Evolutionary conservation across 192 early-diverging fungal species (phyloP).

Genomic region (Funneliformis mosseae): DNA sequence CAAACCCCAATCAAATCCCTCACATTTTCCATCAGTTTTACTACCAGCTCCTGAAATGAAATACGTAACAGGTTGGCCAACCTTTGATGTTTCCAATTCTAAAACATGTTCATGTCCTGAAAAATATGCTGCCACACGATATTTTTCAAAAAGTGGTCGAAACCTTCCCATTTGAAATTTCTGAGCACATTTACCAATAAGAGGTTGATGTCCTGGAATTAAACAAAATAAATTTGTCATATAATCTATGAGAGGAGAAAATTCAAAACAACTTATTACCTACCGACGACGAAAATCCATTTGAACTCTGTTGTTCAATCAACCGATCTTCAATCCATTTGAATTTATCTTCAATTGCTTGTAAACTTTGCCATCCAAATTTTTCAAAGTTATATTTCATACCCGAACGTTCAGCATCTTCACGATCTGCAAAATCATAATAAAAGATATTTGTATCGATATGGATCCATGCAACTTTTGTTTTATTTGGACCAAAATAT

Average conservation of each 20-base stretch:
- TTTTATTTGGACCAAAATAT: conserved; percentile 1
- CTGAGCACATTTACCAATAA: conserved; percentile 8
- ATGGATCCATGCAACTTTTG: conserved; percentile 12
- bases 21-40: background rate
- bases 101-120: conserved; percentile 20
- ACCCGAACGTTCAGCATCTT: background rate
- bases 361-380: background rate
- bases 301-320: background rate
- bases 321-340: conserved; percentile 33
- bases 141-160: background rate
- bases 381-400: background rate
- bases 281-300: conserved; percentile 33
- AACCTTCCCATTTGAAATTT: conserved; percentile 1
- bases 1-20: background rate
- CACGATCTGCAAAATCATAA: background rate
- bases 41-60: conserved; percentile 26
- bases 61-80: background rate
- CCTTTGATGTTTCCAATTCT: background rate
- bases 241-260: too few species aligned
- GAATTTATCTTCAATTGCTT: conserved; percentile 3
- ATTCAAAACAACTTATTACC: background rate
- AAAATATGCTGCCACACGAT: conserved; percentile 32
- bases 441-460: conserved; percentile 16
- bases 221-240: too few species aligned
- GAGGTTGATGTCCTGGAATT: conserved; percentile 19